These are phyloP conservation scores for Solanum rostratum DNA, from an alignment of 257 asterid species.

Conservation along the genomic window DNA sequence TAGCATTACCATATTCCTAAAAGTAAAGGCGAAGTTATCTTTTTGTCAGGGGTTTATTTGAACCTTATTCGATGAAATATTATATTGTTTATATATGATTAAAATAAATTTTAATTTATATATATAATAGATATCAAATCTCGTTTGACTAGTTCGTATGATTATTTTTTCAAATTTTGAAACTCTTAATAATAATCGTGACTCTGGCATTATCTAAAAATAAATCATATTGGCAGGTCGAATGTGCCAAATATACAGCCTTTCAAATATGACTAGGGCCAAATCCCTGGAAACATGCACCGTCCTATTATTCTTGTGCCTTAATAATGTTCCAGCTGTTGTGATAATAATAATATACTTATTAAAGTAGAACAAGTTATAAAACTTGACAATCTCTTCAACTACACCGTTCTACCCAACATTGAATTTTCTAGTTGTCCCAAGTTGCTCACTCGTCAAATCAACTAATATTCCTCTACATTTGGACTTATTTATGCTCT, in stretches of 20 bases:
- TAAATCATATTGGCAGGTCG: not conserved
- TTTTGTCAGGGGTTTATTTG: no score
- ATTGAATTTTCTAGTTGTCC: not conserved
- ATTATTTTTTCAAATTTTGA: no score
- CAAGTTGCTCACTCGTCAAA: not conserved
- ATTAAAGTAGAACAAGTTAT: not conserved
- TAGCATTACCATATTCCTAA: not conserved
- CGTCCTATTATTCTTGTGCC: not conserved
- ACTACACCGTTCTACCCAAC: not conserved
- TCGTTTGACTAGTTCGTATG: no score
- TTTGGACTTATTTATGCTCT: not conserved
- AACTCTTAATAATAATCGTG: no score
- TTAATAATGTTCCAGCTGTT: not conserved
- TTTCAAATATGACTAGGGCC: not conserved
- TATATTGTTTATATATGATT: no score
- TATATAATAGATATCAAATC: no score
- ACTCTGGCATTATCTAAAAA: accelerated
- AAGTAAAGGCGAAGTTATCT: not conserved
- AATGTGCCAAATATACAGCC: not conserved
- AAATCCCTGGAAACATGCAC: not conserved
- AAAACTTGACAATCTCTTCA: not conserved
- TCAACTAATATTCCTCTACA: not conserved
- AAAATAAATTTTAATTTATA: no score
- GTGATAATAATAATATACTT: not conserved
- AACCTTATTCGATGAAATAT: no score